Conservation (phyloP, 1,284 basidiomycete genomes). For the Heterobasidion occidentale region DNA sequence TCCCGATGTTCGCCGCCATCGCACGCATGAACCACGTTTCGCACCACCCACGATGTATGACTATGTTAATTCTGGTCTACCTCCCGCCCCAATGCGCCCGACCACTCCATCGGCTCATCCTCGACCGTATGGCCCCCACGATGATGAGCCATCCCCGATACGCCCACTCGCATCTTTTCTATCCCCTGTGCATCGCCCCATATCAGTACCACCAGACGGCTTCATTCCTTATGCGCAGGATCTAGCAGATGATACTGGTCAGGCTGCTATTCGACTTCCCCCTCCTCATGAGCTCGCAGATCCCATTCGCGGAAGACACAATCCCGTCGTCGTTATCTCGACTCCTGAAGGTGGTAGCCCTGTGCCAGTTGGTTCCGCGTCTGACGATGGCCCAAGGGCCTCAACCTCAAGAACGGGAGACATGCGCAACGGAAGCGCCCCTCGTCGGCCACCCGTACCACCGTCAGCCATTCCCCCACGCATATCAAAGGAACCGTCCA, state of each 20-base stretch:
- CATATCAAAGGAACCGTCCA: constrained; percentile 6
- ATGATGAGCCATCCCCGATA: constrained; percentile 16
- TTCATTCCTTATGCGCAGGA: constrained; percentile 31
- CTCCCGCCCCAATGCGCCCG: constrained; percentile 5
- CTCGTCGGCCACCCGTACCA: not conserved
- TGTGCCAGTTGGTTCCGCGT: constrained; percentile 1
- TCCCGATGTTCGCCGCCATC: not conserved
- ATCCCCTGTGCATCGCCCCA: constrained; percentile 10
- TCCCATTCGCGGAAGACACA: constrained; percentile 17
- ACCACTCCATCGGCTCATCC: constrained; percentile 9
- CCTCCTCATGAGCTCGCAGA: constrained; percentile 26
- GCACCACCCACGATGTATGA: not conserved
- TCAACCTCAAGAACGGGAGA: constrained; percentile 4
- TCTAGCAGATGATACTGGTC: constrained; percentile 6
- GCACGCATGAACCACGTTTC: not conserved
- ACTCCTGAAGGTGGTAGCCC: constrained; percentile 11
- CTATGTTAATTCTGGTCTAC: not conserved
- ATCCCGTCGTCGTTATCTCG: constrained; percentile 3
- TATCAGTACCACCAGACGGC: constrained; percentile 24
- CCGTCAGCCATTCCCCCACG: not conserved
- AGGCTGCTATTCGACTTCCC: constrained; percentile 25
- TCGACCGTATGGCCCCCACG: constrained; percentile 1
- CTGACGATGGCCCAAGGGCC: constrained; percentile 3
- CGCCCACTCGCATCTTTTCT: constrained; percentile 22
- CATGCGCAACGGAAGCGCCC: not conserved